Percentiles rank a stretch among this genome's conserved stretches.
phyloP scores from a whole-genome alignment of 2,329 filamentous ascomycete genomes.

The Botryotinia convoluta region DNA sequence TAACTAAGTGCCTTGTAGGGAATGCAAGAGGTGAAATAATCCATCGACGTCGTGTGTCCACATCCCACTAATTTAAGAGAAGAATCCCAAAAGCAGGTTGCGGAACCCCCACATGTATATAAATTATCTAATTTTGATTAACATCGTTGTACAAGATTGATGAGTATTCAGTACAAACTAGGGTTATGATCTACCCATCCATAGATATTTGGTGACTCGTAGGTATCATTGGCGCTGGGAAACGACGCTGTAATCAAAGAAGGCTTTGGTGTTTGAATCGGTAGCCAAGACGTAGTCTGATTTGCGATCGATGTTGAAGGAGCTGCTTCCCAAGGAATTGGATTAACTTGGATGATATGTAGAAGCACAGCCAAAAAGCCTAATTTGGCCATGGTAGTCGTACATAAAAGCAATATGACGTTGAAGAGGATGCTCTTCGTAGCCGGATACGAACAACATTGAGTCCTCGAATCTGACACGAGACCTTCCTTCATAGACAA shows the following conservation, averaged over 20 bases:
- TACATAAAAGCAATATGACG: conserved; percentile 1
- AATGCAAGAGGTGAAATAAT: conserved; percentile 26
- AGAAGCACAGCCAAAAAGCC: background rate
- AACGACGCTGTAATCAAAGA: background rate
- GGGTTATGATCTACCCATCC: conserved; percentile 21
- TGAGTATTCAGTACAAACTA: background rate
- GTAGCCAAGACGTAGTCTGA: conserved; percentile 1
- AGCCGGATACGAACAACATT: background rate
- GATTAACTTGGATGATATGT: background rate
- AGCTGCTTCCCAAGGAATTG: conserved; percentile 5
- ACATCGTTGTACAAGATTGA: background rate
- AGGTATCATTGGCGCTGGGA: background rate
- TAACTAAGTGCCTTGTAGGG: conserved; percentile 19
- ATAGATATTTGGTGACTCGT: conserved; percentile 17
- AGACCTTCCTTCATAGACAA: conserved; percentile 9
- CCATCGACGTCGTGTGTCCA: conserved; percentile 22
- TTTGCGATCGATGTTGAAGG: background rate
- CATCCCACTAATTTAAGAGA: conserved; percentile 22
- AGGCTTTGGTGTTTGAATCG: conserved; percentile 2
- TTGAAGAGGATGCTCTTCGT: background rate
- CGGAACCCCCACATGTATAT: conserved; percentile 23
- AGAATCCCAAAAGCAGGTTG: conserved; percentile 27
- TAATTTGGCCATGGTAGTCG: background rate
- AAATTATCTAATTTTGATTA: conserved; percentile 21
- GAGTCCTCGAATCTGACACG: background rate